Evolutionary conservation across 306 rosid genomes (phyloP).

Genomic region (Malus domestica): DNA sequence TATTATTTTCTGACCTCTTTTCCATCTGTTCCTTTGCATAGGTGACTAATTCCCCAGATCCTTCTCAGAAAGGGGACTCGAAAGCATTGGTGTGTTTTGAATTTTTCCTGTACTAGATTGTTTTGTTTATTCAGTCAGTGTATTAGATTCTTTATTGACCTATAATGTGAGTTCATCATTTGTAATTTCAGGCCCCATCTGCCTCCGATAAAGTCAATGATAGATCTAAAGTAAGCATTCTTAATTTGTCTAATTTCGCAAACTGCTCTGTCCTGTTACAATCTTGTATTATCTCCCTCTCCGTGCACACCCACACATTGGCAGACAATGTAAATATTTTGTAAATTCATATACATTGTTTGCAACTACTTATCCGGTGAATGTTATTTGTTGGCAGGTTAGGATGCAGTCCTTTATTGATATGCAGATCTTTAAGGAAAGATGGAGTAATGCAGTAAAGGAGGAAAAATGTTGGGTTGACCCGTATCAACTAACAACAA

Average conservation of each 20-base stretch:
- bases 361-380: background rate
- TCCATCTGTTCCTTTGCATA: background rate
- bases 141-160: background rate
- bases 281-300: background rate
- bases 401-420: slow-evolving; percentile 36
- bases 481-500: slow-evolving; percentile 35
- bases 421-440: slow-evolving; percentile 35
- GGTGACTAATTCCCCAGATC: background rate
- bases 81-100: background rate
- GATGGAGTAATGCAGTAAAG: slow-evolving; percentile 36
- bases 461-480: slow-evolving; percentile 43
- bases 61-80: background rate
- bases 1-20: background rate
- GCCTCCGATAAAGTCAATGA: slow-evolving; percentile 22
- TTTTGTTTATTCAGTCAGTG: background rate
- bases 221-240: slow-evolving; percentile 47
- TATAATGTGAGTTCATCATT: background rate
- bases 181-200: slow-evolving; percentile 37
- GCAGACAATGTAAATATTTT: background rate
- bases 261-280: background rate
- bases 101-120: background rate
- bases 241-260: background rate
- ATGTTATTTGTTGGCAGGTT: slow-evolving; percentile 24
- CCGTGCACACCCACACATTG: background rate
- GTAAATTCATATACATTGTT: background rate